Conservation (phyloP, 208 protist genomes). For the Trypanosomatidae sp. region DNA sequence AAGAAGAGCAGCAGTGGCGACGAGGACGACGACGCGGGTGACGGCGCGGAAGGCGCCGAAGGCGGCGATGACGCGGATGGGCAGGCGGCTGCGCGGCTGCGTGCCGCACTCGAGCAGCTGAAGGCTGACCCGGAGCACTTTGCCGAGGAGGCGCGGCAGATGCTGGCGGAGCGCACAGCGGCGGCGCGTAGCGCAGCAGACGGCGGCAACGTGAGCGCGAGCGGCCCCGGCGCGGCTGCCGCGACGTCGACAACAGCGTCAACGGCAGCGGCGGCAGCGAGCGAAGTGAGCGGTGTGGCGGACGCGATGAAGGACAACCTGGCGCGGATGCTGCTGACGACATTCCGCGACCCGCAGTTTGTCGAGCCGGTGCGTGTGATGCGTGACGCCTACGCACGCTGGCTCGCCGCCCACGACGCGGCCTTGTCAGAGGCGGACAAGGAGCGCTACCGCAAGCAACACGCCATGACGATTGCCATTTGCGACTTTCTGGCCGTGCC, state of each 20-base stretch:
- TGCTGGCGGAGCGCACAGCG: too few relatives aligned
- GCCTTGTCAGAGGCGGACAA: conserved; percentile 21
- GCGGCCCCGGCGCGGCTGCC: too few relatives aligned
- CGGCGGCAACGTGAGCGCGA: too few relatives aligned
- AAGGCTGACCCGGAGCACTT: too few relatives aligned
- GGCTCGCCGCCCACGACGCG: conserved; percentile 18
- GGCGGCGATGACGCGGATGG: too few relatives aligned
- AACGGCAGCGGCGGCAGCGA: not conserved
- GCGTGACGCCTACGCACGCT: conserved; percentile 47
- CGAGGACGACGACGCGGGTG: not conserved
- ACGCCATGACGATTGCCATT: conserved; percentile 28
- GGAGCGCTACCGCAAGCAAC: conserved; percentile 33
- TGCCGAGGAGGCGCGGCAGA: too few relatives aligned
- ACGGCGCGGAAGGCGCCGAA: too few relatives aligned
- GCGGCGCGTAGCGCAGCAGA: too few relatives aligned
- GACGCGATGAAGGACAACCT: conserved; percentile 10
- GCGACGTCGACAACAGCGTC: conserved; percentile 7
- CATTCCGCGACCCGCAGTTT: conserved; percentile 38
- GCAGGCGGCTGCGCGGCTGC: too few relatives aligned
- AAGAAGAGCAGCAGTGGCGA: not conserved
- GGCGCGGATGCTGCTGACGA: conserved; percentile 23
- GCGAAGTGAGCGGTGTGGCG: not conserved
- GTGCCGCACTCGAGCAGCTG: too few relatives aligned
- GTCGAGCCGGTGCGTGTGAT: conserved; percentile 38
- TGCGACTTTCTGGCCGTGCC: conserved; percentile 33